Conservation (phyloP, 1,284 basidiomycete genomes). For the Boletellus dicymbophilus region DNA sequence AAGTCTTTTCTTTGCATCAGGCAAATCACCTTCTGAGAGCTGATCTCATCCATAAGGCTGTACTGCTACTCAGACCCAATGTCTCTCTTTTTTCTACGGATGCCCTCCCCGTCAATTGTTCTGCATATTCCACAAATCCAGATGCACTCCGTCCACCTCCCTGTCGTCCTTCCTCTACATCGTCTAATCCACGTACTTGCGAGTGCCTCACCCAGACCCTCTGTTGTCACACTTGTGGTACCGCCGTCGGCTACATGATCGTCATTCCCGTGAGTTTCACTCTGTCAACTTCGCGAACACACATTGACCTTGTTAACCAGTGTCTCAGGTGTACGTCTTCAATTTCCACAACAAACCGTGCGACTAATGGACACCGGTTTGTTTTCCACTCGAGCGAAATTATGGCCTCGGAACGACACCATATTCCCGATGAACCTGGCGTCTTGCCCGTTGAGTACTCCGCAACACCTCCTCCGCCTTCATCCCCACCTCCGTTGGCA, state of each 20-base stretch:
- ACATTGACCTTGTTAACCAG: constrained; percentile 32
- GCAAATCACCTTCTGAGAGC: constrained; percentile 1
- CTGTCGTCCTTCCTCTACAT: constrained; percentile 34
- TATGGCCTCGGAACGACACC: constrained; percentile 67
- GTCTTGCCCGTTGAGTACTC: constrained; percentile 50
- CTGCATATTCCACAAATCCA: constrained; percentile 51
- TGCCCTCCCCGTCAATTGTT: constrained; percentile 78
- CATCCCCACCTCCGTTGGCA: constrained; percentile 25
- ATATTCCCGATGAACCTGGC: constrained; percentile 70
- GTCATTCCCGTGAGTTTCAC: constrained; percentile 54
- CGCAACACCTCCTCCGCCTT: constrained; percentile 32
- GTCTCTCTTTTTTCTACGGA: constrained; percentile 86
- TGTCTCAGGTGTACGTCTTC: constrained; percentile 75
- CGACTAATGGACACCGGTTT: constrained; percentile 84
- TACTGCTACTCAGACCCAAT: constrained; percentile 78
- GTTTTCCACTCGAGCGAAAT: constrained; percentile 87
- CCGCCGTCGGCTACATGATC: constrained; percentile 76
- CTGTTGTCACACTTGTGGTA: constrained; percentile 81
- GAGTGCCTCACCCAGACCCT: constrained; percentile 75
- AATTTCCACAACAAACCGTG: constrained; percentile 61
- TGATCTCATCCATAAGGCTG: constrained; percentile 54
- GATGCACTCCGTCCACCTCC: constrained; percentile 41
- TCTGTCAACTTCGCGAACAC: constrained; percentile 4
- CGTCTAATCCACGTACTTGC: constrained; percentile 52
- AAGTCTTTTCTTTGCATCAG: constrained; percentile 23